Evolutionary conservation across 78 protist species (phyloP), one percentile per base, ranked within the genome.

Genomic region (Salpingoeca rosetta): DNA sequence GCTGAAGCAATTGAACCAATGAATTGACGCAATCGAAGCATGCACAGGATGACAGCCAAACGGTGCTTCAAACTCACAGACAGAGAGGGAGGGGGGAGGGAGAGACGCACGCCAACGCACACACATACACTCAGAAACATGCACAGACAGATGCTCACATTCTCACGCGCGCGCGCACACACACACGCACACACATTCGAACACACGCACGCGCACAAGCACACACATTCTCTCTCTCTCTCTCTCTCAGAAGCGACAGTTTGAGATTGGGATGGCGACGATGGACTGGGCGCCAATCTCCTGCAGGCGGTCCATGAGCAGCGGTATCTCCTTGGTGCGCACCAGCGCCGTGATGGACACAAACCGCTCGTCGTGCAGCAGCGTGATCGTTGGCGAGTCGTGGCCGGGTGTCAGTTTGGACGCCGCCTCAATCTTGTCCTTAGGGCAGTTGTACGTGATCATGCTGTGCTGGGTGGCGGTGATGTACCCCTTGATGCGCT

Each of bases 401-500:
- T 78, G 44, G 31, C 93, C 93, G 2, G 93, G 93, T 35, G 93
- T 91, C 76, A 91, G 42, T 35, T 0, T 12, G 12, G 17, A 0
- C 2, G 88, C 88, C 31, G 41, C 43, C 65, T 51, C 65, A 51
- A 51, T 51, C 65, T 51, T 51, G 79, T 3, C 41, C 17, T 75
- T 72, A 26, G 76, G 36, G 11, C 76, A 72, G 76, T 89, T 89
- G 88, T 91, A 91, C 3, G 27, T 44, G 36, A 88, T 42, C 85
- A 82, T 31, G 43, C 0, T 2, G 82, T 78, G 86, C 45, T 39
- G n/a, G 37, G 22, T 43, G 36, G 94, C 89, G 3, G 40, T 37
- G 44, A 88, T n/a, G 51, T 35, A 37, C 12, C 94, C 94, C 31
- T 39, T 38, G 39, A 90, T 40, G 35, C 94, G 90, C 40, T 38